Percentiles rank a stretch among this genome's conserved stretches.
Evolutionary conservation across 2,329 filamentous ascomycete genomes (phyloP).

Genomic region (Claviceps cyperi): DNA sequence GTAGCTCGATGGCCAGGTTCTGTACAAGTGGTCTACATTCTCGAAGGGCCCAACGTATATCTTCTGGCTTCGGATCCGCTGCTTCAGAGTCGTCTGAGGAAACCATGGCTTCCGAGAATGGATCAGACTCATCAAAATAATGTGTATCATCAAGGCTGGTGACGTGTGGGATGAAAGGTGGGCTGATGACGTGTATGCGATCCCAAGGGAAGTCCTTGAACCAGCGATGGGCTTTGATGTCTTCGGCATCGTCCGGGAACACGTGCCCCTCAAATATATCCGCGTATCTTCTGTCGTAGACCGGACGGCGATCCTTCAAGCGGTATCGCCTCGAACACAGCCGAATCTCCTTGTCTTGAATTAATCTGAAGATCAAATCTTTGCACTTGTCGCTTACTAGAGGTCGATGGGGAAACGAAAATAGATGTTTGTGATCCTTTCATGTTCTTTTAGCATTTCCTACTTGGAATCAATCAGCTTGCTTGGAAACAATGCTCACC

Average conservation of each 20-base stretch:
- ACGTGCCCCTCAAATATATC: slow-evolving; percentile 44
- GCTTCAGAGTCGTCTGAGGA: slow-evolving; percentile 23
- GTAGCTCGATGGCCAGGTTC: slow-evolving; percentile 28
- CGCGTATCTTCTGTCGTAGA: slow-evolving; percentile 9
- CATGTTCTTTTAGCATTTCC: background rate
- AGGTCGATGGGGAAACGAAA: slow-evolving; percentile 55
- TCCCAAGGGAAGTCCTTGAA: slow-evolving; percentile 72
- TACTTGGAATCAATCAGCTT: background rate
- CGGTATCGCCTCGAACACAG: slow-evolving; percentile 65
- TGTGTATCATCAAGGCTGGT: slow-evolving; percentile 57
- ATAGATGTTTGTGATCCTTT: slow-evolving; percentile 55
- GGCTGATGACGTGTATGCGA: slow-evolving; percentile 50
- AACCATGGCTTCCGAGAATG: slow-evolving; percentile 49
- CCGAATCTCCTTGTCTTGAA: slow-evolving; percentile 60
- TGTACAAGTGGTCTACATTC: slow-evolving; percentile 28
- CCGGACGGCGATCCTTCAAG: slow-evolving; percentile 39
- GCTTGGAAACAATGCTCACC: slow-evolving; percentile 27
- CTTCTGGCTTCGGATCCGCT: slow-evolving; percentile 15
- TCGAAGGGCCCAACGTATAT: slow-evolving; percentile 19
- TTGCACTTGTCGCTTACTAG: slow-evolving; percentile 56
- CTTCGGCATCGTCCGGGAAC: slow-evolving; percentile 68
- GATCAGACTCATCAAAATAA: slow-evolving; percentile 77
- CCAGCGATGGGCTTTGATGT: slow-evolving; percentile 82
- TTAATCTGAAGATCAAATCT: slow-evolving; percentile 58
- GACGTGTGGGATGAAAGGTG: slow-evolving; percentile 70